Evolutionary conservation across 176 grass and related monocot genomes (phyloP), one percentile per base, ranked within the genome.

Genomic region (Oryza brachyantha): DNA sequence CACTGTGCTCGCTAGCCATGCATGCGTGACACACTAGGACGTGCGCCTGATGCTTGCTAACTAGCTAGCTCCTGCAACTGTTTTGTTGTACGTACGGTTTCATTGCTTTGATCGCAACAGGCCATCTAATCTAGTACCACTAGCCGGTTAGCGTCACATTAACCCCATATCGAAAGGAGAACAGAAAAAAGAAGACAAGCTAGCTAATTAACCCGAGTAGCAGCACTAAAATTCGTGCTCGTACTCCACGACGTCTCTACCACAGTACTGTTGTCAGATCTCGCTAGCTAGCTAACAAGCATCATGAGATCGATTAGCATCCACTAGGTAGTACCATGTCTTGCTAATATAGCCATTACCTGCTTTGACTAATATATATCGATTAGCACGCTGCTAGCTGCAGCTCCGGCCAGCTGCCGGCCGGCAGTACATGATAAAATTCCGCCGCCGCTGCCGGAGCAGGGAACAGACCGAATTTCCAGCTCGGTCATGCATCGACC

Each of bases 401-500:
- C 31, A 68, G 64, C 79, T 57, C 58, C 71, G 32, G 26, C 68
- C 58, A 52, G 8, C 62, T 67, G 67, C 57, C 71, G 31, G 46
- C 68, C 58, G 63, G 8, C 62, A 60, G 26, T 79, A 84, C 75
- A 80, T 79, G 81, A 34, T 66, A 68, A 79, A 88, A 79, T 88
- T 83, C 75, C 61, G 61, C 55, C 72, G 10, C 22, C 50, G 50
- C 21, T 21, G 50, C 50, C 52, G n/a, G 52, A 57, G 52, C 52
- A 28, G 29, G 19, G 11, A 38, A 57, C 27, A 78, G n/a, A 58
- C 11, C 10, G 42, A 64, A 61, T 21, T 3, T 57, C 52, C 52
- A 57, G 52, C 1, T 57, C 8, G 34, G n/a, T n/a, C n/a, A n/a
- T n/a, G n/a, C n/a, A 10, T 17, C 3, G 10, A 19, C 58, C 36